Evolutionary conservation across 1,284 basidiomycete species (phyloP).

Genomic region (Boletus sp.): DNA sequence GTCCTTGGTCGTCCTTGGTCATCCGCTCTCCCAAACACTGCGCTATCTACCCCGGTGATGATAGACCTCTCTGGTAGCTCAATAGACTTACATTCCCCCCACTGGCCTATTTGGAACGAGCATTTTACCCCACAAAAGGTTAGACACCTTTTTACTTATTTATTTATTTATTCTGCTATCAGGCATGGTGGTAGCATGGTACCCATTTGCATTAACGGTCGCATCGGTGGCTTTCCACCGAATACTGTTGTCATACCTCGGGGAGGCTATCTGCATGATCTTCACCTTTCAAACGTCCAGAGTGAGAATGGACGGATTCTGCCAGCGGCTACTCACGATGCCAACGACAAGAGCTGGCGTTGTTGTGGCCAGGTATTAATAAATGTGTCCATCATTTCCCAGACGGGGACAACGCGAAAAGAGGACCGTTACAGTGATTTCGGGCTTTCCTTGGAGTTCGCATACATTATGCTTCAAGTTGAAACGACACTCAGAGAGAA

Average conservation of each 20-base stretch:
- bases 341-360: not conserved
- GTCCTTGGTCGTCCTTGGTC: constrained; percentile 22
- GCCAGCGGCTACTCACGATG: too few species aligned
- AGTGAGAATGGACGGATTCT: too few species aligned
- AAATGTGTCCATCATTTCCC: not conserved
- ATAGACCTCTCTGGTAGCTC: constrained; percentile 21
- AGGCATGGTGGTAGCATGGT: too few species aligned
- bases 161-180: constrained; percentile 11
- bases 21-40: not conserved
- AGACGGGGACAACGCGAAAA: not conserved
- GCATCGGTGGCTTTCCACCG: constrained; percentile 10
- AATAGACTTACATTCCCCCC: constrained; percentile 9
- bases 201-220: too few species aligned
- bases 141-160: constrained; percentile 8
- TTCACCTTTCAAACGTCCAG: not conserved
- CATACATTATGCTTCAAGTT: too few species aligned
- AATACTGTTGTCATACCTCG: constrained; percentile 2
- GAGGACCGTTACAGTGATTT: too few species aligned
- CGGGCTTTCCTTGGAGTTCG: too few species aligned
- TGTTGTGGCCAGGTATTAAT: not conserved
- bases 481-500: too few species aligned
- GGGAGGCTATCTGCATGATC: not conserved
- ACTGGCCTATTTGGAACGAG: constrained; percentile 13
- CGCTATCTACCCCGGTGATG: constrained; percentile 38
- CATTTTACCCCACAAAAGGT: not conserved